phyloP scores from a whole-genome alignment of 1,284 basidiomycete species.

The Pulchroboletus neoregius region DNA sequence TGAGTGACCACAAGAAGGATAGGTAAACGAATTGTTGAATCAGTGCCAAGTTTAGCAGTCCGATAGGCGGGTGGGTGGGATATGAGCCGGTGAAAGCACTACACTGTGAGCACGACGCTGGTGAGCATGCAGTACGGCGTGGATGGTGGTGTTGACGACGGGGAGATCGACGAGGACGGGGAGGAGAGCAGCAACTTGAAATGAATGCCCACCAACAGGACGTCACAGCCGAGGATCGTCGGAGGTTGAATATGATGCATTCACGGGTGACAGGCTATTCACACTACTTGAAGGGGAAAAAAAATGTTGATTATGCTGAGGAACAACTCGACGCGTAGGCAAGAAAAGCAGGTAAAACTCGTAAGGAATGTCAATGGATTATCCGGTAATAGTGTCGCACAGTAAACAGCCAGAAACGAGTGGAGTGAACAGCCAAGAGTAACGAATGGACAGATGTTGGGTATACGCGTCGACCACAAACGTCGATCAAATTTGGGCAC shows the following conservation, averaged over 20 bases:
- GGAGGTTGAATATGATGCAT: constrained; percentile 29
- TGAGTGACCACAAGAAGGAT: no score
- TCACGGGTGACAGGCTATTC: constrained; percentile 12
- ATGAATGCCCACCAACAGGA: constrained; percentile 7
- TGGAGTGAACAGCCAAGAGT: constrained; percentile 28
- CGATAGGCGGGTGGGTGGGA: constrained; percentile 1
- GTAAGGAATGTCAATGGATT: constrained; percentile 38
- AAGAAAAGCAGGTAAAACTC: constrained; percentile 33
- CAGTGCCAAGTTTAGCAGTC: constrained; percentile 19
- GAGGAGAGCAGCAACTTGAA: neutral
- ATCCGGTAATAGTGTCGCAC: constrained; percentile 35
- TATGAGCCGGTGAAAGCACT: constrained; percentile 3
- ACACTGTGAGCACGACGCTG: constrained; percentile 12
- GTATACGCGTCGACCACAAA: constrained; percentile 33
- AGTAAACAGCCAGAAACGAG: constrained; percentile 34
- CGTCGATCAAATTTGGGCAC: constrained; percentile 23
- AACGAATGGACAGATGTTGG: constrained; percentile 34
- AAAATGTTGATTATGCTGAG: constrained; percentile 25
- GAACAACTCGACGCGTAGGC: constrained; percentile 22
- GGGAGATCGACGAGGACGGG: constrained; percentile 6
- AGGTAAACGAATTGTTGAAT: constrained; percentile 9
- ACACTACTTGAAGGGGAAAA: constrained; percentile 13
- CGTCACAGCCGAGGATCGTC: constrained; percentile 20
- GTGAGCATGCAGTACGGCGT: constrained; percentile 17
- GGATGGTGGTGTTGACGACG: constrained; percentile 3